phyloP scores from a whole-genome alignment of 169 alveolate species.

The Eimeria brunetti region DNA sequence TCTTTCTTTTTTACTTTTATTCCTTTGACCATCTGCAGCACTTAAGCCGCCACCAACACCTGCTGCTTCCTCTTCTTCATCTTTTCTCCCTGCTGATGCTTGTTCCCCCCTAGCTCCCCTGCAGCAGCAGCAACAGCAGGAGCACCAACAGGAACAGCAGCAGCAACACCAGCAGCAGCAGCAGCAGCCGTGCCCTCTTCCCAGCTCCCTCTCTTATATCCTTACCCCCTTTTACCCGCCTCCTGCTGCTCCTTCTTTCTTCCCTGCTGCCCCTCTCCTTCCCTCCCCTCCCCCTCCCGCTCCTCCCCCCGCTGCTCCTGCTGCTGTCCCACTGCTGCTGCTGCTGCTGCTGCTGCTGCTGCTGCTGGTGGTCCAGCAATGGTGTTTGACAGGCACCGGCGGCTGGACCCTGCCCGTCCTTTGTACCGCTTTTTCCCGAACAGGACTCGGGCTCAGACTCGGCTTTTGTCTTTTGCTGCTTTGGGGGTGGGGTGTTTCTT shows the following conservation, averaged over 20 bases:
- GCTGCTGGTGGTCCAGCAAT: neutral
- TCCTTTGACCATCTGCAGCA: no score
- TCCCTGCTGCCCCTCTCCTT: neutral
- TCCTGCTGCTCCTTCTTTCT: neutral
- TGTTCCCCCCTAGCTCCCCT: neutral
- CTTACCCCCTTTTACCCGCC: no score
- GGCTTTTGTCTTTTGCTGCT: constrained; percentile 29
- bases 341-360: neutral
- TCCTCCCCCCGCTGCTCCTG: neutral
- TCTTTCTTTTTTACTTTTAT: no score
- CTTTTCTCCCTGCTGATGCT: neutral
- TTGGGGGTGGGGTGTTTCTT: neutral
- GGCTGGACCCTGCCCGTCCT: constrained; percentile 34
- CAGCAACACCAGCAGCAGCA: neutral
- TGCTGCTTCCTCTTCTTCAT: neutral
- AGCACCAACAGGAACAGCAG: constrained; percentile 1
- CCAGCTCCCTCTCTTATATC: no score
- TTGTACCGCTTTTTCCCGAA: constrained; percentile 46
- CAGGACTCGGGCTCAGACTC: constrained; percentile 50
- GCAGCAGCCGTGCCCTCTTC: neutral
- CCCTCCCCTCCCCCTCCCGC: neutral
- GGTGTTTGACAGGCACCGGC: constrained; percentile 53
- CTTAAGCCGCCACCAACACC: no score
- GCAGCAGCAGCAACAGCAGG: neutral
- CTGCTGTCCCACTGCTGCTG: neutral